Evolutionary conservation across 2,329 filamentous ascomycete species (phyloP), one percentile per base, ranked within the genome.

Genomic region (Exophiala sideris): DNA sequence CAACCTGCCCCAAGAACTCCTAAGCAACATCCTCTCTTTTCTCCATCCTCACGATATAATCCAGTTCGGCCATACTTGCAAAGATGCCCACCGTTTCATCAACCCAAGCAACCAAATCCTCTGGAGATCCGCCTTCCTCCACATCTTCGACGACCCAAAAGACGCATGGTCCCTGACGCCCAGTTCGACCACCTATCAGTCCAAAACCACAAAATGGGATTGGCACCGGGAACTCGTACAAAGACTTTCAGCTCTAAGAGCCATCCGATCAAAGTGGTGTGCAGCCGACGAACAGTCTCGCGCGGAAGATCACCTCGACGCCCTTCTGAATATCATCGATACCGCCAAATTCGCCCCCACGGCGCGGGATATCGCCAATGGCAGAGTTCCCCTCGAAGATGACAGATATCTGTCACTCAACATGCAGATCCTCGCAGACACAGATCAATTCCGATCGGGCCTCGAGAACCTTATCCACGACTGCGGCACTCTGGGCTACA

Each of bases 61-160:
- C 12, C 32, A 34, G 8, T 59, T 64, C 38, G 52, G 54, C 5
- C 56, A 24, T 9, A 60, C 58, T 12, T 61, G 59, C 50, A 60
- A 51, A 33, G 21, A 51, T 10, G 60, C 62, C 4, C 50, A 42
- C 34, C 39, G n/a, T 2, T 60, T 59, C 20, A 34, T 55, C 20
- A 44, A 39, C 39, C 50, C 60, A 4, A 42, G 45, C 6, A 61
- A 64, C 40, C 58, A 62, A 38, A 35, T 60, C 5, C 51, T 64
- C 9, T 64, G 62, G 56, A 55, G 54, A 44, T 50, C 59, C n/a
- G 57, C 54, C 0, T 64, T 62, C 34, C 40, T 62, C n/a, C 49
- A 58, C 18, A 38, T 59, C 6, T 64, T 62, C 36, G 62, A 64
- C 32, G 61, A 64, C 41, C 62, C 62, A 3, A 48, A 56, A 12